Conservation (phyloP, 352 stramenopile genomes). For the Phytophthora cajani region DNA sequence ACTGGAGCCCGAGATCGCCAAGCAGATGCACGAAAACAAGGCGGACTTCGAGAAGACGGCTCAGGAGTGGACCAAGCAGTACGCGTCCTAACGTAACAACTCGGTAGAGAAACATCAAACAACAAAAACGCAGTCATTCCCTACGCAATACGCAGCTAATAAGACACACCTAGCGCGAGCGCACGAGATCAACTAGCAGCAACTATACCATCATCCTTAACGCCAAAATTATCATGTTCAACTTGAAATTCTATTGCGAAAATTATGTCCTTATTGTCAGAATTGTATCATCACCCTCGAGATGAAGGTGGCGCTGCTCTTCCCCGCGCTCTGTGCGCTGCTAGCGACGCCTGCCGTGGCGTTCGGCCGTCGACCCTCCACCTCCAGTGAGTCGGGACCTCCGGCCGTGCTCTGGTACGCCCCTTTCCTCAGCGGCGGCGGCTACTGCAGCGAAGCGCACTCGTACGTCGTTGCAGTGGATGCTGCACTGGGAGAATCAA, state of each 20-base stretch:
- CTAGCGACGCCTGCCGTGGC: conserved; percentile 9
- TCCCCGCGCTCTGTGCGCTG: conserved; percentile 18
- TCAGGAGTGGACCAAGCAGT: conserved; percentile 93
- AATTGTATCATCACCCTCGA: conserved; percentile 22
- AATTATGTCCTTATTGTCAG: conserved; percentile 11
- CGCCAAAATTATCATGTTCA: conserved; percentile 2
- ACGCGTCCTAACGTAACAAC: conserved; percentile 71
- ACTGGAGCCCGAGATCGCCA: conserved; percentile 96
- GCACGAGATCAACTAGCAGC: not conserved
- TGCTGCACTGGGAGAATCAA: conserved; percentile 23
- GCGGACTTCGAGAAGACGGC: conserved; percentile 94
- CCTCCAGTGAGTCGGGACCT: conserved; percentile 3
- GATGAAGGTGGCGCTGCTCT: conserved; percentile 13
- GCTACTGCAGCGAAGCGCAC: conserved; percentile 93
- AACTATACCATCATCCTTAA: conserved; percentile 1
- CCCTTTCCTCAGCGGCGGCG: conserved; percentile 91
- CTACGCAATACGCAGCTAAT: conserved; percentile 1
- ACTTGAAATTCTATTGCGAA: conserved; percentile 6
- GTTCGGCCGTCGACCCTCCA: conserved; percentile 1
- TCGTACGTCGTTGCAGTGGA: conserved; percentile 82
- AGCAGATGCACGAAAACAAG: conserved; percentile 93
- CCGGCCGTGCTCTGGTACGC: conserved; percentile 88
- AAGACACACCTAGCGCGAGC: not conserved
- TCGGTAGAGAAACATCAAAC: not conserved
- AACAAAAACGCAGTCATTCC: not conserved